Evolutionary conservation across 768 basidiomycete species (phyloP).

Genomic region (Calocera cornea): DNA sequence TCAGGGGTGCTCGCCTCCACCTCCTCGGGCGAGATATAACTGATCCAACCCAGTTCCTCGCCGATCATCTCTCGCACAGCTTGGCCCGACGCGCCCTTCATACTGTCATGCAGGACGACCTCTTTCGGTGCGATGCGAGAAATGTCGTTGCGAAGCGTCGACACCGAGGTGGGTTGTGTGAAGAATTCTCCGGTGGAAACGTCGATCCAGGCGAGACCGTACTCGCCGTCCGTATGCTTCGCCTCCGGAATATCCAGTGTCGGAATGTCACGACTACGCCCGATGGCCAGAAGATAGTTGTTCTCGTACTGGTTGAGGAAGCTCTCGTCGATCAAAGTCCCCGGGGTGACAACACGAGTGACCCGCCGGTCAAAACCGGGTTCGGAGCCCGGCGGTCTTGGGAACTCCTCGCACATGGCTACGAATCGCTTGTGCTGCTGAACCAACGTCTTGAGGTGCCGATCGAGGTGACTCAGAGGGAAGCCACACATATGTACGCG

Average conservation of each 20-base stretch:
- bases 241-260: constrained; percentile 8
- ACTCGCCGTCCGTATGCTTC: constrained; percentile 15
- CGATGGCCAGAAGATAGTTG: constrained; percentile 72
- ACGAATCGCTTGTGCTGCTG: constrained; percentile 74
- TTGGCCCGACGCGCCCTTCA: constrained; percentile 30
- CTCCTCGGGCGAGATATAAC: constrained; percentile 28
- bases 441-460: constrained; percentile 72
- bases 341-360: constrained; percentile 77
- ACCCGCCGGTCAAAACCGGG: constrained; percentile 62
- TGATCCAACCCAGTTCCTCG: constrained; percentile 44
- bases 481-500: constrained; percentile 82
- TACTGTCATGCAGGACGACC: constrained; percentile 46
- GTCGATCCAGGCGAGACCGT: constrained; percentile 84
- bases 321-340: constrained; percentile 83
- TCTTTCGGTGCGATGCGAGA: constrained; percentile 70
- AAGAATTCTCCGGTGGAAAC: constrained; percentile 91
- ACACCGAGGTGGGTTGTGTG: constrained; percentile 44
- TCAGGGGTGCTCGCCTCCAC: background rate
- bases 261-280: background rate
- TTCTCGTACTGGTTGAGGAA: constrained; percentile 78
- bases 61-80: constrained; percentile 37
- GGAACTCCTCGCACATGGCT: constrained; percentile 89
- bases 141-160: constrained; percentile 62
- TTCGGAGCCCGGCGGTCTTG: constrained; percentile 31
- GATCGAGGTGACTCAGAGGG: constrained; percentile 71